phyloP scores from a whole-genome alignment of 495 filamentous ascomycete genomes.

The Neurospora africana region DNA sequence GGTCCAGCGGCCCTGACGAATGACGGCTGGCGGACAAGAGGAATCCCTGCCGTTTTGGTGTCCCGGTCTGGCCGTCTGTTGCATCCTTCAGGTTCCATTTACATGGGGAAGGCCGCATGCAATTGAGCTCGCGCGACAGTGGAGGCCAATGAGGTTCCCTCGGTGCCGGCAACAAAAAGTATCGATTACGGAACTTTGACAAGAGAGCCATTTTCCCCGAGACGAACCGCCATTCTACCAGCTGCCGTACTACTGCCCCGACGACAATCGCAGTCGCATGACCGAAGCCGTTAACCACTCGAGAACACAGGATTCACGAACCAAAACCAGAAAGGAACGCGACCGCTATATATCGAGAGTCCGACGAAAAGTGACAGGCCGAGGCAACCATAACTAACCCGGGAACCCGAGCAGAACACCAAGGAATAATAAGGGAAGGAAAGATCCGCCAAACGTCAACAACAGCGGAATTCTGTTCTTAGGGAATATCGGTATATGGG shows the following conservation, averaged over 20 bases:
- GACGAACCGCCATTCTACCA: neutral
- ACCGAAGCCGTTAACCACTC: neutral
- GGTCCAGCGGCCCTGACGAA: neutral
- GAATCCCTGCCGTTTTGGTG: neutral
- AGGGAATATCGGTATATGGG: neutral
- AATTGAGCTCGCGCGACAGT: conserved; percentile 3
- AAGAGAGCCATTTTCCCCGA: conserved; percentile 1
- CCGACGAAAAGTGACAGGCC: neutral
- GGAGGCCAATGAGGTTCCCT: conserved; percentile 14
- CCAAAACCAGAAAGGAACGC: neutral
- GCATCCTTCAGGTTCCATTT: neutral
- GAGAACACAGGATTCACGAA: neutral
- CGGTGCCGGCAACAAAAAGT: conserved; percentile 1
- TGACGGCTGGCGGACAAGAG: neutral
- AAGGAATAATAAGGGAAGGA: neutral
- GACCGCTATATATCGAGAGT: neutral
- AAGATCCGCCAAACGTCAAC: neutral
- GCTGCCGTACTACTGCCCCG: neutral
- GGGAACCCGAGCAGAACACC: conserved; percentile 5
- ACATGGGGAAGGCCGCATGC: neutral
- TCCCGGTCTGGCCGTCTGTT: neutral
- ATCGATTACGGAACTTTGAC: neutral
- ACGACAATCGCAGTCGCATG: neutral
- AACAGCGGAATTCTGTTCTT: neutral
- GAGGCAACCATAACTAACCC: neutral